These are phyloP conservation scores for Polychytrium aggregatum DNA, from an alignment of 192 early-diverging fungal species.

Conservation along the genomic window DNA sequence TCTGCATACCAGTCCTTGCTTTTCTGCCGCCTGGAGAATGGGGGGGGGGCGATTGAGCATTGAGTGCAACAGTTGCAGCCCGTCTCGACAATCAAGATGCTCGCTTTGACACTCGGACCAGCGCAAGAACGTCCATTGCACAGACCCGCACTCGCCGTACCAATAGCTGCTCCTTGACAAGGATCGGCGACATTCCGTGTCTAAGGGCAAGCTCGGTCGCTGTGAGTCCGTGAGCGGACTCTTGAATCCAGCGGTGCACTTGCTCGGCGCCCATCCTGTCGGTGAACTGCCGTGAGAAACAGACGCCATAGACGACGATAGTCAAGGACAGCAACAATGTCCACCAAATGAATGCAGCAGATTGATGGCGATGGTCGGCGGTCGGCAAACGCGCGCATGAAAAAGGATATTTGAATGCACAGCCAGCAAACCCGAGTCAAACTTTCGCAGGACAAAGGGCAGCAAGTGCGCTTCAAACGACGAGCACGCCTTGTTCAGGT, in stretches of 20 bases:
- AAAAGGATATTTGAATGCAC: conserved; percentile 56
- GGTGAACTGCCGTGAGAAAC: too few relatives aligned
- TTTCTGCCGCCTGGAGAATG: conserved; percentile 61
- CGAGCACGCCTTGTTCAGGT: conserved; percentile 68
- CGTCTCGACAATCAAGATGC: conserved; percentile 4
- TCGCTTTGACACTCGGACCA: conserved; percentile 1
- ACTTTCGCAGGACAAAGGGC: conserved; percentile 63
- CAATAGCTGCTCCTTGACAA: conserved; percentile 60
- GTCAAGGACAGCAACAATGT: too few relatives aligned
- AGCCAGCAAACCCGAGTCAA: conserved; percentile 69
- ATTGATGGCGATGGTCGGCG: too few relatives aligned
- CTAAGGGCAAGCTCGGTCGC: conserved; percentile 58
- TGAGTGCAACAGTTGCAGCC: conserved; percentile 9
- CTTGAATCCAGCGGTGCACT: conserved; percentile 36
- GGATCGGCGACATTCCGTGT: conserved; percentile 45
- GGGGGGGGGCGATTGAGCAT: conserved; percentile 24
- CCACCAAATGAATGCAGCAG: too few relatives aligned
- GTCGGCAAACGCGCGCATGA: too few relatives aligned
- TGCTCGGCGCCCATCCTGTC: conserved; percentile 59
- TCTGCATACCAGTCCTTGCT: conserved; percentile 65
- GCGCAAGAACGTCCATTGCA: neutral
- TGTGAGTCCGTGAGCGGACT: conserved; percentile 33
- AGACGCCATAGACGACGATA: too few relatives aligned
- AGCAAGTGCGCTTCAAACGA: conserved; percentile 57
- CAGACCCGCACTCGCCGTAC: conserved; percentile 27